A percentile compares a stretch with the other conserved stretches of the same genome.
phyloP scores from a whole-genome alignment of 192 early-diverging fungal genomes.

The Allomyces arbusculus region DNA sequence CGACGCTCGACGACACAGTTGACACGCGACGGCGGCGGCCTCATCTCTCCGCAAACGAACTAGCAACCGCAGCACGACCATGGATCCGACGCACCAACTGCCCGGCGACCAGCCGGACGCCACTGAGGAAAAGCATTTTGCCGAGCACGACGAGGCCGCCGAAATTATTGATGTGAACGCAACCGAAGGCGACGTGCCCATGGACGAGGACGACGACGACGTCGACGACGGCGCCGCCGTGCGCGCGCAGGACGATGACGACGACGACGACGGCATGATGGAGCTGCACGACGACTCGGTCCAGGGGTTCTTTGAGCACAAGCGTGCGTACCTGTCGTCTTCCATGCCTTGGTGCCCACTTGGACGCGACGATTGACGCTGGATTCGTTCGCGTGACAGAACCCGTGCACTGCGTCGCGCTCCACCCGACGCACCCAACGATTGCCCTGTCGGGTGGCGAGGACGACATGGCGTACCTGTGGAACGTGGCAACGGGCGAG shows the following conservation, averaged over 20 bases:
- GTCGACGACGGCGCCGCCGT: slow-evolving; percentile 9
- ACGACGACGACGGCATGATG: slow-evolving; percentile 8
- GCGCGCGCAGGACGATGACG: slow-evolving; percentile 10
- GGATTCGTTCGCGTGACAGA: slow-evolving; percentile 24
- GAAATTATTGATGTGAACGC: slow-evolving; percentile 17
- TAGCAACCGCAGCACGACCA: no score
- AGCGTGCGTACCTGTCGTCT: slow-evolving; percentile 7
- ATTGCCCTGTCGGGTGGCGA: slow-evolving; percentile 71
- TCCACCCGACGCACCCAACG: slow-evolving; percentile 49
- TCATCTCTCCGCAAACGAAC: no score
- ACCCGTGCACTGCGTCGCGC: slow-evolving; percentile 63
- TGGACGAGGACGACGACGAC: slow-evolving; percentile 24
- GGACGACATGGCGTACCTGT: slow-evolving; percentile 79
- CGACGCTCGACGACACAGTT: no score
- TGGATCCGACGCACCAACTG: no score
- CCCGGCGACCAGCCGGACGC: no score
- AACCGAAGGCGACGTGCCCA: slow-evolving; percentile 15
- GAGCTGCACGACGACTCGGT: slow-evolving; percentile 58
- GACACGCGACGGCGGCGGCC: no score
- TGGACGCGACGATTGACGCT: background rate
- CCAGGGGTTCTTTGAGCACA: slow-evolving; percentile 77
- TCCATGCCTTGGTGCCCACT: background rate
- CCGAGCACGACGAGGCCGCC: slow-evolving; percentile 24
- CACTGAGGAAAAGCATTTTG: slow-evolving; percentile 24
- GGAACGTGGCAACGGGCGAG: slow-evolving; percentile 67